Evolutionary conservation across 805 yeast species (phyloP), one percentile per base, ranked within the genome.

Genomic region (Ogataea degrootiae): DNA sequence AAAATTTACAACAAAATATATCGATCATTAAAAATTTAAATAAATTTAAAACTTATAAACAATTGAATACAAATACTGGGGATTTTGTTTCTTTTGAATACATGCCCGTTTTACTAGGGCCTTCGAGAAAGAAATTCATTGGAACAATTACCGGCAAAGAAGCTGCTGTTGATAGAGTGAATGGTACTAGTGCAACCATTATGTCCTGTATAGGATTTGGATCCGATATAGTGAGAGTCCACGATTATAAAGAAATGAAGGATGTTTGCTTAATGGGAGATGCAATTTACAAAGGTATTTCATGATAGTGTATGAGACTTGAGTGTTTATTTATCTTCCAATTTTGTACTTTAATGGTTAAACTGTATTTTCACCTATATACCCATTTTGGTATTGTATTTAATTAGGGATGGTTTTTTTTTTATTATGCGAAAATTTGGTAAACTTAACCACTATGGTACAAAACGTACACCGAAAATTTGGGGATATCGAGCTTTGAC

Each of bases 121-220:
- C 97, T 1, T 87, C 96, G 19, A 76, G 98, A 54, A 94, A 94
- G 72, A 74, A 77, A 59, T 94, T 94, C 59, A 80, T 94, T 54
- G 97, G 96, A 1, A 73, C 77, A 0, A 68, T 88, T 33, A 83
- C 90, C 0, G 79, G 77, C 8, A 83, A 77, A 47, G 64, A 68
- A 2, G 69, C 60, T 2, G 80, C 96, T 1, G 51, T 63, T 0
- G 81, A 81, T n/a, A 74, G 98, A 47, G 80, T 80, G 2, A 67
- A 80, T 42, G 92, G 95, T 12, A 89, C 97, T 0, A 82, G 82
- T 9, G 87, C 96, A 0, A 73, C 88, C 0, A 77, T 86, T 2
- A 75, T 85, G 51, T 82, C 95, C 0, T 79, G 94, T 52, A 75
- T 89, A 35, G 83, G 84, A 12, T 82, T 78, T 56, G 83, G 85